phyloP scores from a whole-genome alignment of 306 rosid species.

The Trichosanthes truncata region DNA sequence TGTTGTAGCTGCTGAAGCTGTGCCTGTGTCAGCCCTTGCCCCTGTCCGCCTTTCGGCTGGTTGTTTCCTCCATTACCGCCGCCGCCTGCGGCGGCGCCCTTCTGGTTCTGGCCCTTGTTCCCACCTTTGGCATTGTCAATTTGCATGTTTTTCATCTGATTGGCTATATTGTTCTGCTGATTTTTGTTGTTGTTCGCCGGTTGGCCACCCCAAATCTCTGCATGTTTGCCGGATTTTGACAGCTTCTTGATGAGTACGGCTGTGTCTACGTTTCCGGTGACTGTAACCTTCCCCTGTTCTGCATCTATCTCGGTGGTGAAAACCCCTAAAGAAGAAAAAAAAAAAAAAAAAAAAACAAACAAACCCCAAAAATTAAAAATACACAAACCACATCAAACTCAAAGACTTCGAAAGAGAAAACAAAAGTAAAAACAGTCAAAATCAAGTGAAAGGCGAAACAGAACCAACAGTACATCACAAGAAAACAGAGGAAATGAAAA shows the following conservation, averaged over 20 bases:
- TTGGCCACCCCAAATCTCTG: conserved; percentile 66
- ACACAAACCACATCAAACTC: background rate
- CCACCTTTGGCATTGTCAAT: conserved; percentile 43
- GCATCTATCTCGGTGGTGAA: conserved; percentile 76
- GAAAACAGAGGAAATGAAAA: background rate
- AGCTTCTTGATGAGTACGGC: conserved; percentile 77
- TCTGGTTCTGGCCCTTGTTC: conserved; percentile 20
- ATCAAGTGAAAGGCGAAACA: background rate
- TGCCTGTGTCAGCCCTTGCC: conserved; percentile 15
- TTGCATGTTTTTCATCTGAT: conserved; percentile 68
- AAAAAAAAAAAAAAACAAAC: background rate
- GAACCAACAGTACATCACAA: background rate
- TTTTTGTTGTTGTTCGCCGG: conserved; percentile 30
- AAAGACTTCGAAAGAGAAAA: background rate
- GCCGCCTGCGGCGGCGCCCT: conserved; percentile 35
- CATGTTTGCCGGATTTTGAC: conserved; percentile 79
- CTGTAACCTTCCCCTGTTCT: conserved; percentile 86
- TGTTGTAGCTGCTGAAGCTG: conserved; percentile 58
- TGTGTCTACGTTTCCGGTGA: conserved; percentile 85
- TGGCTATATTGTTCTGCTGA: conserved; percentile 36
- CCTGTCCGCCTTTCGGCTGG: conserved; percentile 29
- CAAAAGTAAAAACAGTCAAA: background rate
- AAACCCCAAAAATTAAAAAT: background rate
- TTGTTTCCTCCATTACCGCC: conserved; percentile 21
- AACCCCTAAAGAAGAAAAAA: conserved; percentile 42